Percentiles rank a stretch among this genome's conserved stretches.
Conservation (phyloP, 495 filamentous ascomycete genomes). For the Immersiella caudata region DNA sequence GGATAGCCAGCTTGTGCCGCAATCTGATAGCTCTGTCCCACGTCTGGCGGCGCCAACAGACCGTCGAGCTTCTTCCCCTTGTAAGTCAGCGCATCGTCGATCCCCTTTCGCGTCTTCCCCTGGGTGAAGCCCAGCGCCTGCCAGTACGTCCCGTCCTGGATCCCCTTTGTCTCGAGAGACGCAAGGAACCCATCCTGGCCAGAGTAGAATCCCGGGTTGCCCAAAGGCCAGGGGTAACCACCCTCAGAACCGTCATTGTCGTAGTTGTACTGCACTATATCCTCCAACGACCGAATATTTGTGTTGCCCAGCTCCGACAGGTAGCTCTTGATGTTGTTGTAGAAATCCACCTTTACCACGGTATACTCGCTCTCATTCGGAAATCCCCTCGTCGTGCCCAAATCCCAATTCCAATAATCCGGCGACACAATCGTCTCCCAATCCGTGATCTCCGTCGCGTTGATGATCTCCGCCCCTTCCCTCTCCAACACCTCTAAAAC, state of each 20-base stretch:
- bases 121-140: slow-evolving; percentile 65
- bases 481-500: slow-evolving; percentile 57
- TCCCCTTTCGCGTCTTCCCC: slow-evolving; percentile 60
- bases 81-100: slow-evolving; percentile 64
- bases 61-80: slow-evolving; percentile 56
- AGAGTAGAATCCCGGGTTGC: slow-evolving; percentile 63
- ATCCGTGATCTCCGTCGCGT: slow-evolving; percentile 68
- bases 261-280: slow-evolving; percentile 69
- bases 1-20: slow-evolving; percentile 67
- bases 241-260: slow-evolving; percentile 70
- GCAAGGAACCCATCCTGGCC: slow-evolving; percentile 72
- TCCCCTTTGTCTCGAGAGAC: slow-evolving; percentile 59
- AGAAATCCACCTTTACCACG: slow-evolving; percentile 74
- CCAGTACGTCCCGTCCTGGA: slow-evolving; percentile 67
- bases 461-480: slow-evolving; percentile 70
- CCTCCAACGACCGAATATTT: slow-evolving; percentile 63
- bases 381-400: slow-evolving; percentile 61
- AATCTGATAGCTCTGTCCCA: slow-evolving; percentile 61
- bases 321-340: slow-evolving; percentile 71
- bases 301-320: slow-evolving; percentile 67
- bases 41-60: slow-evolving; percentile 68
- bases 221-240: slow-evolving; percentile 59
- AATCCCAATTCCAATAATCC: slow-evolving; percentile 74
- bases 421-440: slow-evolving; percentile 63
- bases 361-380: slow-evolving; percentile 73